Base-by-base conservation (phyloP, 78 protist species). In the Guillardia theta region DNA sequence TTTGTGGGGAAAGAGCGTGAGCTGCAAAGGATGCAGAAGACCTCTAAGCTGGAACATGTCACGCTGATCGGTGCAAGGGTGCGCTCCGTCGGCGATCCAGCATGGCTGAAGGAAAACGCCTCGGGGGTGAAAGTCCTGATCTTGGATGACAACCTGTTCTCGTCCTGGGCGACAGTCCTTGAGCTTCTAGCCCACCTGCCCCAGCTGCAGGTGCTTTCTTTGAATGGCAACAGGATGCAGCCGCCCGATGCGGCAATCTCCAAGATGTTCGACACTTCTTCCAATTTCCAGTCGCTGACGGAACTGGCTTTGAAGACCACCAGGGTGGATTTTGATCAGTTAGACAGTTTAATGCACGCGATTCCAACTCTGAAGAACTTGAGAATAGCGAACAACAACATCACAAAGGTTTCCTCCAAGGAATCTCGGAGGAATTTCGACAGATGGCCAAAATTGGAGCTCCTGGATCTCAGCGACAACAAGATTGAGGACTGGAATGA, bases 401-500 rank as follows among this genome's bases (percentile, higher is more conserved):
- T 58, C 6, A 30, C 70, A 6, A 70, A 43, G 46, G 22, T 33
- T 43, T 36, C 46, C 83, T 36, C 46, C 6, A 43, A 43, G 8
- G 83, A 1, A 1, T 12, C 33, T 18, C 33, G 18, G 33, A 33
- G 15, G 41, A 1, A 22, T 15, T 70, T 70, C 41, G 83, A 24
- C 21, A 43, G 83, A 1, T 70, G 83, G 83, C 83, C 83, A 12
- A 10, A 36, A 43, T 43, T 70, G 45, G 27, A 24, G 83, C 83
- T 70, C 41, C 0, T 70, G 10, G 83, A 70, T 24, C 83, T 70
- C n/a, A 70, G 83, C 83, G 83, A 70, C 83, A 70, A 70, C 83
- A 3, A 1, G 45, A 12, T 70, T 15, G 0, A 22, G 8, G 10
- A 22, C 41, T 70, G 83, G 83, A 43, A 24, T 3, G 83, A 70